phyloP scores from a whole-genome alignment of 192 early-diverging fungal genomes.

The Kickxella alabastrina region DNA sequence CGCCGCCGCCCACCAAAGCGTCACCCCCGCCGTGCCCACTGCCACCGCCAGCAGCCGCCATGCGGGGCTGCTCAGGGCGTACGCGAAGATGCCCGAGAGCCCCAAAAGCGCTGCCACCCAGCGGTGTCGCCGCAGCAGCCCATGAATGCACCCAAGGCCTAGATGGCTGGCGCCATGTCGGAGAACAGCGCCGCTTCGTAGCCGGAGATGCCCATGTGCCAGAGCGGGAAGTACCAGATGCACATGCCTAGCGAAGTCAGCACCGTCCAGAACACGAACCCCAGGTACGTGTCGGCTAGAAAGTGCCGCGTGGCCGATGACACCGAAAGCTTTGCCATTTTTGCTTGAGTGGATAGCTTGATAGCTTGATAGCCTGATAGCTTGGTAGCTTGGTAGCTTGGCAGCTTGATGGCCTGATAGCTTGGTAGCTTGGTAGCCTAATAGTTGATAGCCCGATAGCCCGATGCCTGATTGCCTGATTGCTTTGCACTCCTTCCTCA shows the following conservation, averaged over 20 bases:
- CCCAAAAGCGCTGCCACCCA: slow-evolving; percentile 57
- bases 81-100: slow-evolving; percentile 62
- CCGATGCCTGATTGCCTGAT: no score
- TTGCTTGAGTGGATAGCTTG: no score
- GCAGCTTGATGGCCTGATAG: no score
- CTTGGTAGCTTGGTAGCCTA: no score
- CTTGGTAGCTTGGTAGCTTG: no score
- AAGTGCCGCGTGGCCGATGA: slow-evolving; percentile 37
- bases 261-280: slow-evolving; percentile 81
- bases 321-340: slow-evolving; percentile 3
- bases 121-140: slow-evolving; percentile 52
- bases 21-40: slow-evolving; percentile 55
- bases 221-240: slow-evolving; percentile 80
- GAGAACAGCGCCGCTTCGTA: slow-evolving; percentile 70
- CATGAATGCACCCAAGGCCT: slow-evolving; percentile 57
- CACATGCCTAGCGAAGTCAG: slow-evolving; percentile 66
- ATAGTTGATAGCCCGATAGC: no score
- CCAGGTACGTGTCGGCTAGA: slow-evolving; percentile 64
- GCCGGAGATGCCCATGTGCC: slow-evolving; percentile 83
- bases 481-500: no score
- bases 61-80: slow-evolving; percentile 55
- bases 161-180: slow-evolving; percentile 55
- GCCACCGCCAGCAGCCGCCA: slow-evolving; percentile 58
- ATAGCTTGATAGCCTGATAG: no score
- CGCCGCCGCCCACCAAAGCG: slow-evolving; percentile 56